phyloP scores from a whole-genome alignment of 805 yeast genomes.

The Sugiyamaella mastotermitis region DNA sequence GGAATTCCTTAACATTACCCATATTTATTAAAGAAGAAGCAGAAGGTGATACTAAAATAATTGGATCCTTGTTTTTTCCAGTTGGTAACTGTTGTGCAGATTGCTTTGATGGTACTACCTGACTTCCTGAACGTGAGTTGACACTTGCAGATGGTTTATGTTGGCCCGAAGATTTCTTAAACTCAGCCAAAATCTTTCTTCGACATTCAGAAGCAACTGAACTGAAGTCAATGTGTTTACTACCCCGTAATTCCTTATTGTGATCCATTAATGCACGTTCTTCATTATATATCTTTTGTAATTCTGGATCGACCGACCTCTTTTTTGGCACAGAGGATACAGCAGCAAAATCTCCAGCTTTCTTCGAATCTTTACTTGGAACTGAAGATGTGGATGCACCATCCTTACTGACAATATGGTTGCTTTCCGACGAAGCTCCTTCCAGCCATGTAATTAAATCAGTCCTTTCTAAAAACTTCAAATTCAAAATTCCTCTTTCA shows the following conservation, averaged over 20 bases:
- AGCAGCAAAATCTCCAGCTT: conserved; percentile 7
- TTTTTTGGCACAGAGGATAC: conserved; percentile 10
- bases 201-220: conserved; percentile 32
- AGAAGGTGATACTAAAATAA: conserved; percentile 71
- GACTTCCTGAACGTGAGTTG: background rate
- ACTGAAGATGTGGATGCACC: conserved; percentile 1
- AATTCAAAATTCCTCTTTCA: conserved; percentile 54
- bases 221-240: conserved; percentile 31
- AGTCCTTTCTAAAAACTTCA: conserved; percentile 78
- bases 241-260: conserved; percentile 34
- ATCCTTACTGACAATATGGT: conserved; percentile 37
- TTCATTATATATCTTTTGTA: conserved; percentile 39
- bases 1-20: conserved; percentile 58
- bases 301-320: conserved; percentile 42
- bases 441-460: conserved; percentile 78
- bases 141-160: background rate
- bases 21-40: conserved; percentile 66
- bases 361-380: conserved; percentile 8
- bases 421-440: conserved; percentile 59
- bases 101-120: conserved; percentile 5
- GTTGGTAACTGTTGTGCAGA: conserved; percentile 11
- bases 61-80: conserved; percentile 45
- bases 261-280: conserved; percentile 41
- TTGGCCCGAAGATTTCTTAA: conserved; percentile 8
- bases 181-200: conserved; percentile 23